Evolutionary conservation across 306 rosid species (phyloP), one percentile per base, ranked within the genome.

Genomic region (Ammopiptanthus mongolicus): DNA sequence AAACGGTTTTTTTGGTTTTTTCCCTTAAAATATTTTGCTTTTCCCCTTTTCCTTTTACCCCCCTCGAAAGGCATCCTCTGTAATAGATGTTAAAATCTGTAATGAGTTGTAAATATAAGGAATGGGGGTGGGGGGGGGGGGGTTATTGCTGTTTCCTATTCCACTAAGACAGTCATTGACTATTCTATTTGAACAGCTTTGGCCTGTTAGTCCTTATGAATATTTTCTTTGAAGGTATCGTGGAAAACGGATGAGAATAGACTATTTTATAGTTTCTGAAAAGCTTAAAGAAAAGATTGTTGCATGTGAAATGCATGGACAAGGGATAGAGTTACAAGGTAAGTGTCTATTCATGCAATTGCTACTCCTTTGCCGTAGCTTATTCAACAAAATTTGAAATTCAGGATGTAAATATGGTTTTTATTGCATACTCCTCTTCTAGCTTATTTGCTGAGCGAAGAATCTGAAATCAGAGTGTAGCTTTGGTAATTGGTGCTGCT

Each of bases 181-280:
- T 66, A 47, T 53, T 71, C 50, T 71, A 29, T 62, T 79, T 62
- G 51, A 51, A 25, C 51, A 47, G 52, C 44, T 41, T 68, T 65
- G 25, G 13, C 29, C n/a, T 64, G 50, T 50, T 76, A 19, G 63
- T 60, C 44, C 74, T 84, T 19, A 82, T 59, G 15, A 23, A 19
- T 69, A 23, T 71, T 74, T 80, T 76, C 66, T 78, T 78, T 76
- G 84, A 80, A 95, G 98, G 96, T 91, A 95, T 75, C 93, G 97
- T 7, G 98, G 98, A 74, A 95, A 95, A 85, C 84, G 97, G 81
- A 95, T 95, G 98, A 86, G 98, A 85, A 95, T 95, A 64, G 98
- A 95, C 89, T 95, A 91, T 66, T 91, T 91, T 61, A 6, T 87
- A 72, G 90, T 81, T 76, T 86, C 96, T 47, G 96, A 95, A 81